phyloP scores from a whole-genome alignment of 2,329 filamentous ascomycete species.

The Pseudocercospora pini-densiflorae region DNA sequence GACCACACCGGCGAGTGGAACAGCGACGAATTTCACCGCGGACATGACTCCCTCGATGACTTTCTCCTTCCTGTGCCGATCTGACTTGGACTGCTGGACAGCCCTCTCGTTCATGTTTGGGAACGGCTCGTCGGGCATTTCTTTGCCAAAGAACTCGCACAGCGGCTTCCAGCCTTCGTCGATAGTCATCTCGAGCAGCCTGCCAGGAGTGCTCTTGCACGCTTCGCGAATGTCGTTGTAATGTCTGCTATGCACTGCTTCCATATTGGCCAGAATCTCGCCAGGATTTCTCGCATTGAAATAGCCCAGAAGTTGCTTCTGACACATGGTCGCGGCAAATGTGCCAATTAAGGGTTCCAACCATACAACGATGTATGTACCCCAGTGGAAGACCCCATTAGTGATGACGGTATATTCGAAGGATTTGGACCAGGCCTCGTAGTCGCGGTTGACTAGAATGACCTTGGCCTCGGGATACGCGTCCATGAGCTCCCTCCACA shows the following conservation, averaged over 20 bases:
- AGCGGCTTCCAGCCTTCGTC: constrained; percentile 22
- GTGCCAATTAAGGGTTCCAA: neutral
- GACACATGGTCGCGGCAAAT: neutral
- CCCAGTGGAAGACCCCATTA: neutral
- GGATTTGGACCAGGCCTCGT: constrained; percentile 3
- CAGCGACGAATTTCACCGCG: neutral
- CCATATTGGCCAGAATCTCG: constrained; percentile 24
- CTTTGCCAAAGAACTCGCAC: constrained; percentile 21
- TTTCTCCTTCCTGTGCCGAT: neutral
- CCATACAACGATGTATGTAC: neutral
- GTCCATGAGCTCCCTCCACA: constrained; percentile 35
- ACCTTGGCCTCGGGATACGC: constrained; percentile 35
- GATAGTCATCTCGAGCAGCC: constrained; percentile 18
- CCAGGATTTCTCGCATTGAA: neutral
- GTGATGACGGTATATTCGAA: neutral
- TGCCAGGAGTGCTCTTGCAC: constrained; percentile 8
- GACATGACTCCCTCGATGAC: neutral
- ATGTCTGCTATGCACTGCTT: constrained; percentile 15
- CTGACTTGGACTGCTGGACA: neutral
- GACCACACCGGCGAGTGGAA: neutral
- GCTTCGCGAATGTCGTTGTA: constrained; percentile 17
- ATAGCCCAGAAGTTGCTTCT: neutral
- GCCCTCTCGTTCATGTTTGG: constrained; percentile 19
- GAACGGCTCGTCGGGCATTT: constrained; percentile 16
- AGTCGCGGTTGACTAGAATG: constrained; percentile 29